These are phyloP conservation scores for Torulaspora maleeae DNA, from an alignment of 805 yeast genomes.

Conservation along the genomic window DNA sequence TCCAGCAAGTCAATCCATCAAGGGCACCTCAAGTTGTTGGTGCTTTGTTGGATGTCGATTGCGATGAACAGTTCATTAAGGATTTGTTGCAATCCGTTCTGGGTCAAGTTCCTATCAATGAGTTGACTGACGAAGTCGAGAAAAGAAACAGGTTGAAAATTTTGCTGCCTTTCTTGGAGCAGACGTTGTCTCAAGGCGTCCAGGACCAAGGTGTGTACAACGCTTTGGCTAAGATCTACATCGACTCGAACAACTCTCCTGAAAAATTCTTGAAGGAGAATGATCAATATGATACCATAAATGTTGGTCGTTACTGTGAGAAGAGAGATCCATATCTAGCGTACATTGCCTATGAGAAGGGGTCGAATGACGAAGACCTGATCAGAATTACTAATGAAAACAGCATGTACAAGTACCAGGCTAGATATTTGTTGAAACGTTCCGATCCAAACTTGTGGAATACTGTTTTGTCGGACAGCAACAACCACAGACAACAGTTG, in stretches of 20 bases:
- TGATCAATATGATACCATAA: conserved; percentile 81
- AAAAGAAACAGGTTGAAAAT: conserved; percentile 91
- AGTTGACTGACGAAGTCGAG: conserved; percentile 90
- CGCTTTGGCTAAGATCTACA: conserved; percentile 94
- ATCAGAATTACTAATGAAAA: conserved; percentile 92
- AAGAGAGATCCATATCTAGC: conserved; percentile 98
- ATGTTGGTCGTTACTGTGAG: conserved; percentile 97
- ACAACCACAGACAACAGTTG: conserved; percentile 82
- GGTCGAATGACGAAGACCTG: conserved; percentile 84
- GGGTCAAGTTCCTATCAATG: conserved; percentile 91
- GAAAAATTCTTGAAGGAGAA: conserved; percentile 94
- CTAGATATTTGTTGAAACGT: conserved; percentile 85
- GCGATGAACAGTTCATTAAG: conserved; percentile 86
- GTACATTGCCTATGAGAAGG: conserved; percentile 95
- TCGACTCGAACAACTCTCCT: conserved; percentile 95
- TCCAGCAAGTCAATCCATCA: conserved; percentile 94
- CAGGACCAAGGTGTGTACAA: conserved; percentile 89
- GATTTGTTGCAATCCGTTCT: conserved; percentile 74
- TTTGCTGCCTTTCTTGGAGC: conserved; percentile 87
- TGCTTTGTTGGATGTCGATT: conserved; percentile 93
- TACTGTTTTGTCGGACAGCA: conserved; percentile 67
- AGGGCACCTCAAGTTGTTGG: conserved; percentile 96
- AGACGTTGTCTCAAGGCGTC: conserved; percentile 76
- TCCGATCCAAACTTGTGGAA: conserved; percentile 85
- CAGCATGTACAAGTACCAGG: conserved; percentile 97